Conservation (phyloP, 2,329 filamentous ascomycete species). For the Colletotrichum musicola region DNA sequence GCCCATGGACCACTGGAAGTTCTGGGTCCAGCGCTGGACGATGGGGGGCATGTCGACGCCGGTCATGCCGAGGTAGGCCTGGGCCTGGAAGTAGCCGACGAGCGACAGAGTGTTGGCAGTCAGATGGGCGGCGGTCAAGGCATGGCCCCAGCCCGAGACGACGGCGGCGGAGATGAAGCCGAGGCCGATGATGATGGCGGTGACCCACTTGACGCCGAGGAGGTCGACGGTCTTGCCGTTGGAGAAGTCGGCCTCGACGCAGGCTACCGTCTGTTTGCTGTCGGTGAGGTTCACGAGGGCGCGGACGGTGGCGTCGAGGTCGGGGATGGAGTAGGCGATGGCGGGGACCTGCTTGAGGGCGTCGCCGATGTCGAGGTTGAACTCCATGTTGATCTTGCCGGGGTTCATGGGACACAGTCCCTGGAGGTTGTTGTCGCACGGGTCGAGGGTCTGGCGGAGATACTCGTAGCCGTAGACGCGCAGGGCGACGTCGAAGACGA, state of each 20-base stretch:
- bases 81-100: slow-evolving; percentile 93
- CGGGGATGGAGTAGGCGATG: slow-evolving; percentile 88
- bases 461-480: slow-evolving; percentile 86
- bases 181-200: slow-evolving; percentile 87
- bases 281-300: slow-evolving; percentile 83
- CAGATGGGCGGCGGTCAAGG: slow-evolving; percentile 94
- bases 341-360: slow-evolving; percentile 70
- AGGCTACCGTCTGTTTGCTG: slow-evolving; percentile 76
- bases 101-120: slow-evolving; percentile 93
- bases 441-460: slow-evolving; percentile 76
- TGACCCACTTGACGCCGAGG: slow-evolving; percentile 88
- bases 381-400: slow-evolving; percentile 80
- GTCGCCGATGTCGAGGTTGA: slow-evolving; percentile 44
- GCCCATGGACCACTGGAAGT: slow-evolving; percentile 99
- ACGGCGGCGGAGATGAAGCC: slow-evolving; percentile 88
- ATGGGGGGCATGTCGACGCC: slow-evolving; percentile 86
- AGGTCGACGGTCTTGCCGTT: slow-evolving; percentile 95
- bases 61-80: slow-evolving; percentile 90
- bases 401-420: slow-evolving; percentile 93
- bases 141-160: slow-evolving; percentile 90
- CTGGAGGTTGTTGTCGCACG: slow-evolving; percentile 76
- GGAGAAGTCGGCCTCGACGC: slow-evolving; percentile 87
- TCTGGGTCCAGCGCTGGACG: slow-evolving; percentile 93
- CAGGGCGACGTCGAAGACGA: slow-evolving; percentile 81
- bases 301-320: slow-evolving; percentile 87